Evolutionary conservation across 2,329 filamentous ascomycete genomes (phyloP).

Genomic region (Sporothrix curviconia): DNA sequence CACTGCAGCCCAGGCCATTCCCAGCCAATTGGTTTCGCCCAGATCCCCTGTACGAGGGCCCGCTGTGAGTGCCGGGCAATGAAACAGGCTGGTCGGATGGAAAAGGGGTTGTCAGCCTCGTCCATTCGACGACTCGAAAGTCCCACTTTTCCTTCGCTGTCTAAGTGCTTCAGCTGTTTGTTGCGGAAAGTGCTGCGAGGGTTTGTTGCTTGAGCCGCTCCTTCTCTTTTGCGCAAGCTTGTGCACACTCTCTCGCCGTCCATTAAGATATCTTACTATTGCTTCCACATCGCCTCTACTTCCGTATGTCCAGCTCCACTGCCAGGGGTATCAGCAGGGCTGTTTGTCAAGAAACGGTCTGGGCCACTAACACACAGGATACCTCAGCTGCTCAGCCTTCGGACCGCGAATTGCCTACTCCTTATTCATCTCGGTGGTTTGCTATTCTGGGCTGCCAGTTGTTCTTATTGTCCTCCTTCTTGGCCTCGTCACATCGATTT

Average conservation of each 20-base stretch:
- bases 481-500: not conserved
- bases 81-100: no score
- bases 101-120: slow-evolving; percentile 5
- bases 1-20: not conserved
- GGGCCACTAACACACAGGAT: not conserved
- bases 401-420: not conserved
- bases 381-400: not conserved
- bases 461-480: not conserved
- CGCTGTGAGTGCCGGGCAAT: no score
- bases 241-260: no score
- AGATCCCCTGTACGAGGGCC: no score
- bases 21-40: not conserved
- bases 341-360: not conserved
- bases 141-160: not conserved
- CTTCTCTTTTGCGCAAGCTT: no score
- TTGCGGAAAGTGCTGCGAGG: not conserved
- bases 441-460: not conserved
- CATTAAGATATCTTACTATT: no score
- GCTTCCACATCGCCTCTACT: not conserved
- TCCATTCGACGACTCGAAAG: not conserved
- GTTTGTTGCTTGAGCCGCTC: not conserved
- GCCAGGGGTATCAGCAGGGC: no score
- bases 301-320: not conserved
- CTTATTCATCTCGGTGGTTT: not conserved
- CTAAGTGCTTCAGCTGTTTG: not conserved